Conservation (phyloP, 2,329 filamentous ascomycete genomes). For the Aschersonia sp. region DNA sequence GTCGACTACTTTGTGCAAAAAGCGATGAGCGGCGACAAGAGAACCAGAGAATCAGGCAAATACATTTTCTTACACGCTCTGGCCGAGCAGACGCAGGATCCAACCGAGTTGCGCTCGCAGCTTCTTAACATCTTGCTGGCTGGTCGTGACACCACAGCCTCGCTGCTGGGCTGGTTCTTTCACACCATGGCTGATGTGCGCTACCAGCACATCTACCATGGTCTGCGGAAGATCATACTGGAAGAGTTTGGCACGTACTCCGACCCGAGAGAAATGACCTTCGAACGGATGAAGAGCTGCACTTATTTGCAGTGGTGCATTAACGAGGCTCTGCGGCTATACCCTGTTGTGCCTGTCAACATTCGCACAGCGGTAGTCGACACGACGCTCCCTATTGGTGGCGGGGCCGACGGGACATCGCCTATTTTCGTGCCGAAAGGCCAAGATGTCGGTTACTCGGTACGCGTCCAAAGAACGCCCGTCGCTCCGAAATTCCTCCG, state of each 20-base stretch:
- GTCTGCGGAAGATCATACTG: constrained; percentile 25
- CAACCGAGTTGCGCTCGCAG: constrained; percentile 12
- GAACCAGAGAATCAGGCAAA: constrained; percentile 4
- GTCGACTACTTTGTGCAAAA: constrained; percentile 50
- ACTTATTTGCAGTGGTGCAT: constrained; percentile 12
- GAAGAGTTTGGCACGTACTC: constrained; percentile 32
- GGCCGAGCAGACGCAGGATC: constrained; percentile 16
- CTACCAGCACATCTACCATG: constrained; percentile 23
- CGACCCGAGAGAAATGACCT: constrained; percentile 11
- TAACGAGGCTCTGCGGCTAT: constrained; percentile 10
- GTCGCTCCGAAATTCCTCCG: no score
- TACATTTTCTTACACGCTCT: constrained; percentile 18
- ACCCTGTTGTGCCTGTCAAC: constrained; percentile 11
- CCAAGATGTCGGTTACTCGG: constrained; percentile 23
- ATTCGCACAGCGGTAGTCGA: constrained; percentile 15
- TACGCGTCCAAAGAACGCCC: neutral
- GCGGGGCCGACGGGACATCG: constrained; percentile 28
- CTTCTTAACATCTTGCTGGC: constrained; percentile 28
- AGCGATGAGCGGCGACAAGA: constrained; percentile 24
- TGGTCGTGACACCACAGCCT: constrained; percentile 37
- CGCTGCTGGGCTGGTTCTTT: constrained; percentile 32
- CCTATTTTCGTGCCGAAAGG: constrained; percentile 35
- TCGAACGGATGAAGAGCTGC: constrained; percentile 10
- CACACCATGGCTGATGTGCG: constrained; percentile 20
- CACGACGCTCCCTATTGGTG: constrained; percentile 34